Evolutionary conservation across 2,329 filamentous ascomycete genomes (phyloP).

Genomic region (Pseudocercospora macadamiae): DNA sequence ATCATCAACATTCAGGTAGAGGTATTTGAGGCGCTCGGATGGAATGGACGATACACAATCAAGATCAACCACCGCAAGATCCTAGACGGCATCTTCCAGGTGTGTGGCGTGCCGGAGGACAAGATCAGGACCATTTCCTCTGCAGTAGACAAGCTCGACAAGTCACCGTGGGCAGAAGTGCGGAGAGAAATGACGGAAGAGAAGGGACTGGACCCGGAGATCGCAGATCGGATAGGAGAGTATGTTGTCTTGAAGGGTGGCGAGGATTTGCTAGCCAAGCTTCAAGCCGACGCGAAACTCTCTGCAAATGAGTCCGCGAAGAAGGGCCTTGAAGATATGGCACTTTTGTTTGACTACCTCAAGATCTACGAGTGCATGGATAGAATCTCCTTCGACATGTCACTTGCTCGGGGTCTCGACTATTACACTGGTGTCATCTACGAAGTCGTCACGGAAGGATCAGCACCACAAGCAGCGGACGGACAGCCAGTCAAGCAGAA

Average conservation of each 20-base stretch:
- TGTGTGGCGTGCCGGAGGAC: constrained; percentile 83
- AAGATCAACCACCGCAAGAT: constrained; percentile 97
- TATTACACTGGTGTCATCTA: constrained; percentile 92
- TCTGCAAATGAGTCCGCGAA: constrained; percentile 74
- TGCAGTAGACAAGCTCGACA: constrained; percentile 95
- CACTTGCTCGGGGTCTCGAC: constrained; percentile 85
- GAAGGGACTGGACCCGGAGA: constrained; percentile 74
- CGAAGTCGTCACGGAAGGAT: constrained; percentile 83
- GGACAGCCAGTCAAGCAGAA: constrained; percentile 50
- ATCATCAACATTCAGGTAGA: constrained; percentile 82
- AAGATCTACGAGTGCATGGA: constrained; percentile 74
- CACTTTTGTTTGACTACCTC: constrained; percentile 78
- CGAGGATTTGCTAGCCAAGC: constrained; percentile 70
- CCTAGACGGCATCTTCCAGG: constrained; percentile 86
- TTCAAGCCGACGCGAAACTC: constrained; percentile 69
- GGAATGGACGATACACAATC: constrained; percentile 76
- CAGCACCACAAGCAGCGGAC: constrained; percentile 57
- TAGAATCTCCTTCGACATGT: constrained; percentile 84
- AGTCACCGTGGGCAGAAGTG: constrained; percentile 83
- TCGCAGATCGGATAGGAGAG: constrained; percentile 85
- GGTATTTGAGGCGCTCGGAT: constrained; percentile 79
- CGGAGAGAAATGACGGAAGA: constrained; percentile 91
- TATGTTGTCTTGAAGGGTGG: constrained; percentile 76
- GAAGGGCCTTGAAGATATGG: constrained; percentile 79
- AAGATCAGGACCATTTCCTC: constrained; percentile 89